A percentile compares a stretch with the other conserved stretches of the same genome.
Evolutionary conservation across 2,329 filamentous ascomycete species (phyloP).

Genomic region (Sporothrix mexicana): DNA sequence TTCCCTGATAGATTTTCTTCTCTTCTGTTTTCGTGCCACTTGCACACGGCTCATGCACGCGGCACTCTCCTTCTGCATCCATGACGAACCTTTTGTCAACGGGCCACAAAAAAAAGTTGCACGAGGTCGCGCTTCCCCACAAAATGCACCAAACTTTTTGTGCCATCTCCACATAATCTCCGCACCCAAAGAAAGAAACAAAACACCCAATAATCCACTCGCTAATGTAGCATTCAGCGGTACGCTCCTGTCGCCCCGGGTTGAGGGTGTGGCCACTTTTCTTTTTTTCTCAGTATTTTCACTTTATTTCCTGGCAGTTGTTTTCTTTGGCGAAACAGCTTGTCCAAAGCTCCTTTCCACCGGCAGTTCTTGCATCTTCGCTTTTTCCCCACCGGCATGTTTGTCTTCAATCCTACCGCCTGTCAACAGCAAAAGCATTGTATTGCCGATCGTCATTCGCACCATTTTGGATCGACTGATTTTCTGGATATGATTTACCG

Average conservation of each 20-base stretch:
- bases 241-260: background rate
- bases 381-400: background rate
- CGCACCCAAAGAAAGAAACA: background rate
- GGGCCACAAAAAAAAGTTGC: background rate
- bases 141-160: background rate
- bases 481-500: background rate
- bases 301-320: too few relatives aligned
- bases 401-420: background rate
- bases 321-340: background rate
- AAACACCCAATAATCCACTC: too few relatives aligned
- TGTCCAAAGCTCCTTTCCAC: background rate
- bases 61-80: background rate
- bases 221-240: constrained; percentile 2
- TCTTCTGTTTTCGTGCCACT: background rate
- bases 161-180: constrained; percentile 21
- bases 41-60: constrained; percentile 14
- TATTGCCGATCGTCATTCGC: background rate
- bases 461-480: background rate
- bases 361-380: background rate
- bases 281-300: background rate
- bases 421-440: background rate
- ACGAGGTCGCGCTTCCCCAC: constrained; percentile 12
- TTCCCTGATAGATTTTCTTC: background rate
- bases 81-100: too few relatives aligned
- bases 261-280: background rate